Percentiles rank a stretch among this genome's conserved stretches.
These are phyloP conservation scores for Acanthamoeba culbertsoni DNA, from an alignment of 208 protist genomes.

Conservation along the genomic window DNA sequence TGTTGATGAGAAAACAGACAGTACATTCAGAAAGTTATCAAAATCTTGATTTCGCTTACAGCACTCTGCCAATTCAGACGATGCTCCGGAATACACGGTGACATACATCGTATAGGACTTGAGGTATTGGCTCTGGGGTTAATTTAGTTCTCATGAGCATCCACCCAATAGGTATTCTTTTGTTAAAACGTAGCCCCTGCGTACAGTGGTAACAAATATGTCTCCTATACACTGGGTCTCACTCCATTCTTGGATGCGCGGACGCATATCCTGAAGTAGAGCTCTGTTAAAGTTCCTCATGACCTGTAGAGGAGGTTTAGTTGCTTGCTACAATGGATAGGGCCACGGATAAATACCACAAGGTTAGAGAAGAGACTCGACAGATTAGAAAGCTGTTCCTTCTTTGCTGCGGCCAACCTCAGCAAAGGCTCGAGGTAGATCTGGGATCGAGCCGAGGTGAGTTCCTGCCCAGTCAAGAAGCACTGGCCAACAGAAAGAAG, in stretches of 20 bases:
- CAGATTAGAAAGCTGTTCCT: neutral
- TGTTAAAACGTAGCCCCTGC: neutral
- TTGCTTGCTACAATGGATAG: neutral
- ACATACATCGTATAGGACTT: slow-evolving; percentile 3
- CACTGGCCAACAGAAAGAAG: neutral
- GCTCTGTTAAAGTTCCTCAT: slow-evolving; percentile 11
- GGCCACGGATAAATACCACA: neutral
- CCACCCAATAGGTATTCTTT: neutral
- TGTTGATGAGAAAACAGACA: neutral
- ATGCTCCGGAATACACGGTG: neutral
- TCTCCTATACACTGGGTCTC: neutral
- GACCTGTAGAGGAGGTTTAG: neutral
- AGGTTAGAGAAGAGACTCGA: neutral
- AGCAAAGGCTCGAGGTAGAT: neutral
- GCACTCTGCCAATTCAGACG: neutral
- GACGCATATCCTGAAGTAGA: neutral
- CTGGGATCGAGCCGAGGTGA: neutral
- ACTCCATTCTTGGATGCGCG: neutral
- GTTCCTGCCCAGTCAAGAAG: neutral
- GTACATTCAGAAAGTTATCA: neutral
- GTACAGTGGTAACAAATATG: neutral
- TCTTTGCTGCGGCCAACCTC: neutral
- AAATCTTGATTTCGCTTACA: neutral
- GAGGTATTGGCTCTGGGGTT: neutral
- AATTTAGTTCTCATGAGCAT: neutral